These are phyloP conservation scores for Aspergillus nomiae DNA, from an alignment of 2,329 filamentous ascomycete genomes.

Conservation along the genomic window DNA sequence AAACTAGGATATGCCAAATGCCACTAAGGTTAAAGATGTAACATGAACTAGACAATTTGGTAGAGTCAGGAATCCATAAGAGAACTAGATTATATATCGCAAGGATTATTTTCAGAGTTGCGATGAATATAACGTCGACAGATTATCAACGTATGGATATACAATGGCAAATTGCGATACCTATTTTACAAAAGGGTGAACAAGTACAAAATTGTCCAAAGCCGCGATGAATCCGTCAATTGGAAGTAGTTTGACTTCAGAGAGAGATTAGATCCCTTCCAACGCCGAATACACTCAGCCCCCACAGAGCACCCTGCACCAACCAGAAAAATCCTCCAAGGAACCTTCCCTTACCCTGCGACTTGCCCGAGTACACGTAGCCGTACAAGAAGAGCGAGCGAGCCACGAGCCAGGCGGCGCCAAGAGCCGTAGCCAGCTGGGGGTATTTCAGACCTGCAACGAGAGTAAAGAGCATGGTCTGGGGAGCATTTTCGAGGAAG, in stretches of 20 bases:
- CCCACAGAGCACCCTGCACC: conserved; percentile 44
- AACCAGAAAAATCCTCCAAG: conserved; percentile 42
- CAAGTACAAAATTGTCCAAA: not conserved
- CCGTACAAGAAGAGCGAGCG: conserved; percentile 53
- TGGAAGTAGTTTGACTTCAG: conserved; percentile 11
- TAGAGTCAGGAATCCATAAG: no score
- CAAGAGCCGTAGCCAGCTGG: conserved; percentile 47
- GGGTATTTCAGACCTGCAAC: conserved; percentile 59
- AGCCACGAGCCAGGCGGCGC: conserved; percentile 53
- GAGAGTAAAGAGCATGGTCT: conserved; percentile 54
- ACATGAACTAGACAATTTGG: no score
- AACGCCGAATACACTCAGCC: conserved; percentile 40
- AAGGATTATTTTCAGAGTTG: not conserved
- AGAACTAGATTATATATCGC: no score
- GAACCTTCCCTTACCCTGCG: conserved; percentile 40
- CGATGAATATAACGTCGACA: no score
- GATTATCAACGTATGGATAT: no score
- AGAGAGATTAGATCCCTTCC: conserved; percentile 30
- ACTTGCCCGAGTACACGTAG: conserved; percentile 45
- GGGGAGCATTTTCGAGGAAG: conserved; percentile 60
- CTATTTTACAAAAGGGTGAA: not conserved
- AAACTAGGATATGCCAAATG: no score
- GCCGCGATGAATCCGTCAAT: not conserved
- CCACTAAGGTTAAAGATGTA: no score
- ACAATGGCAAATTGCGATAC: no score